These are phyloP conservation scores for Lipomyces lipofer DNA, from an alignment of 805 yeast species.

Conservation along the genomic window DNA sequence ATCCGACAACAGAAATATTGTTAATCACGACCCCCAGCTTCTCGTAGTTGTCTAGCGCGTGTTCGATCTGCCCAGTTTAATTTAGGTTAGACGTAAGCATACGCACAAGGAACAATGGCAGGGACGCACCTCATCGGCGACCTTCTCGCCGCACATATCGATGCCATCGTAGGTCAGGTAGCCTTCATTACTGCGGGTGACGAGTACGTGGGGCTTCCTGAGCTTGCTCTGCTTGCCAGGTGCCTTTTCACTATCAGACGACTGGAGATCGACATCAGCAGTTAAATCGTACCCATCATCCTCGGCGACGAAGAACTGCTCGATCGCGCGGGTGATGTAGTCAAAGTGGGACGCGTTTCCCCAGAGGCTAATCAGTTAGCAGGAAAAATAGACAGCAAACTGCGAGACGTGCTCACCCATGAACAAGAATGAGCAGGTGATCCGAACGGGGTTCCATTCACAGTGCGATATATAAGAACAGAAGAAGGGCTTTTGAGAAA, in stretches of 20 bases:
- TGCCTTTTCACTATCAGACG: slow-evolving; percentile 24
- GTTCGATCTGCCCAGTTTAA: slow-evolving; percentile 27
- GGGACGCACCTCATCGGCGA: slow-evolving; percentile 61
- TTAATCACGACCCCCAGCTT: slow-evolving; percentile 43
- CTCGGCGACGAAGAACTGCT: slow-evolving; percentile 19
- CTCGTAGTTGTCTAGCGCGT: slow-evolving; percentile 33
- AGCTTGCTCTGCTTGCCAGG: slow-evolving; percentile 24
- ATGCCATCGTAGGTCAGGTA: slow-evolving; percentile 84
- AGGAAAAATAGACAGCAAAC: background rate
- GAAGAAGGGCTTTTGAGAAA: too few relatives aligned
- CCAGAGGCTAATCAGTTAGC: slow-evolving; percentile 56
- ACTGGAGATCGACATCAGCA: slow-evolving; percentile 33
- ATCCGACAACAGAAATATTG: slow-evolving; percentile 79
- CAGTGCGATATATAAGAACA: too few relatives aligned
- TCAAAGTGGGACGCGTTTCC: slow-evolving; percentile 70
- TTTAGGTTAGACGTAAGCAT: background rate
- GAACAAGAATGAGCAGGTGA: slow-evolving; percentile 65
- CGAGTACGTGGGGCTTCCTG: slow-evolving; percentile 38
- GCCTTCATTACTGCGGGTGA: slow-evolving; percentile 64
- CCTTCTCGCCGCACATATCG: slow-evolving; percentile 77
- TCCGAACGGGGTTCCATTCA: slow-evolving; percentile 30
- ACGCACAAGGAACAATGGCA: background rate
- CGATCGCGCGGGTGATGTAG: slow-evolving; percentile 45
- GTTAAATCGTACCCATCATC: slow-evolving; percentile 42
- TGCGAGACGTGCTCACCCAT: slow-evolving; percentile 48